A percentile compares a stretch with the other conserved stretches of the same genome.
Conservation (phyloP, 148 eudicot species). For the Silene conica region DNA sequence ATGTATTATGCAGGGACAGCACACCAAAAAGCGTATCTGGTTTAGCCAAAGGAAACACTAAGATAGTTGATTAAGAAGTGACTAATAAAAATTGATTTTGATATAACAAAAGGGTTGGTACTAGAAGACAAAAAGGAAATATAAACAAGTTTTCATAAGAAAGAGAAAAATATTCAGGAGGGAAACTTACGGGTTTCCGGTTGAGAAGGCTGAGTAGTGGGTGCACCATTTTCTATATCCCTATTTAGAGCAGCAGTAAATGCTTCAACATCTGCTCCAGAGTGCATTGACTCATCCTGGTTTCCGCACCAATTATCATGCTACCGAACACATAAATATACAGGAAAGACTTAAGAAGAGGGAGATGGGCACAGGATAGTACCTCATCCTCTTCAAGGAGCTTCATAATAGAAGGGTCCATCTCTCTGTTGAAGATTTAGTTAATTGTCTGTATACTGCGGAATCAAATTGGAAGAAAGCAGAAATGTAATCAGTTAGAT, state of each 20-base stretch:
- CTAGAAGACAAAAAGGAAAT: not conserved
- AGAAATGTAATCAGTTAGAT: not conserved
- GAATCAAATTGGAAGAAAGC: not conserved
- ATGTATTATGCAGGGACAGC: not conserved
- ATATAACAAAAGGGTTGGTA: conserved; percentile 2
- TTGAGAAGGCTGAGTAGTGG: conserved; percentile 50
- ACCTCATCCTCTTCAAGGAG: conserved; percentile 88
- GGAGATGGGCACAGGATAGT: not conserved
- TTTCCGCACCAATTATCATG: conserved; percentile 1
- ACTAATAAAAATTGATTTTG: not conserved
- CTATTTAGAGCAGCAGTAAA: conserved; percentile 90
- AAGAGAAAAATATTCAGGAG: not conserved
- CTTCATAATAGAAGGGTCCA: conserved; percentile 85
- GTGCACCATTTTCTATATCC: conserved; percentile 63
- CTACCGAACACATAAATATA: not conserved
- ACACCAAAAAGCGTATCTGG: not conserved
- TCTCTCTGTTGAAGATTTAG: conserved; percentile 17
- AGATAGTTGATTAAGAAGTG: not conserved
- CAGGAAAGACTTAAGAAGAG: not conserved
- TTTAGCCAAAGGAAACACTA: not conserved
- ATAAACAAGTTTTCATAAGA: not conserved
- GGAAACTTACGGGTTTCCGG: conserved; percentile 36
- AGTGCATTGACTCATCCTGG: conserved; percentile 94
- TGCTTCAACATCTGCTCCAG: conserved; percentile 93
- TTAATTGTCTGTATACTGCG: not conserved